phyloP scores from a whole-genome alignment of 495 filamentous ascomycete genomes.

The Immersiella caudata region DNA sequence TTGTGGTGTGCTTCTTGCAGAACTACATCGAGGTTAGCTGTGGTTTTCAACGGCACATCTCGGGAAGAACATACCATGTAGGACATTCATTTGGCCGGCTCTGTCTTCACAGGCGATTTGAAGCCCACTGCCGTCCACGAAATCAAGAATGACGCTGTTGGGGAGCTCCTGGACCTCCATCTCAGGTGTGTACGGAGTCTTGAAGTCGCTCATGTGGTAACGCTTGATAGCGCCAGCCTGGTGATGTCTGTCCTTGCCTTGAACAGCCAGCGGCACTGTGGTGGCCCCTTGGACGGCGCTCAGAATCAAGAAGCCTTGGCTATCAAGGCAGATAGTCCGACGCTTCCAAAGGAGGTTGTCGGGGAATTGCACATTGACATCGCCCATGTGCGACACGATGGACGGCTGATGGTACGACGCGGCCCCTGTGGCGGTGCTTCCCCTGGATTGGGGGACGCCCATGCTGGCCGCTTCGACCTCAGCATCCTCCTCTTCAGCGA shows the following conservation, averaged over 20 bases:
- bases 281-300: constrained; percentile 54
- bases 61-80: constrained; percentile 61
- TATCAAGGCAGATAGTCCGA: constrained; percentile 76
- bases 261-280: constrained; percentile 35
- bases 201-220: constrained; percentile 82
- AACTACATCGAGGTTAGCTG: constrained; percentile 35
- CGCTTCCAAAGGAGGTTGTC: constrained; percentile 93
- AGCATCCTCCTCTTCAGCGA: constrained; percentile 63
- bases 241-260: constrained; percentile 49
- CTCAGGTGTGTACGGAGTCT: constrained; percentile 75
- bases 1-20: constrained; percentile 53
- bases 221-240: constrained; percentile 61
- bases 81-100: constrained; percentile 66
- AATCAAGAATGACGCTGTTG: constrained; percentile 82
- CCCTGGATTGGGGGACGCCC: constrained; percentile 33
- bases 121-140: constrained; percentile 77
- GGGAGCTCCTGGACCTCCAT: constrained; percentile 87
- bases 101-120: constrained; percentile 85
- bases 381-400: constrained; percentile 69
- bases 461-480: constrained; percentile 45
- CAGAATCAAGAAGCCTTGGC: constrained; percentile 74
- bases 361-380: constrained; percentile 92
- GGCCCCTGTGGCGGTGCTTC: constrained; percentile 27
- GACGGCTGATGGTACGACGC: constrained; percentile 39
- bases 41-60: not conserved